phyloP scores from a whole-genome alignment of 345 rosid genomes.

The Gossypioides kirkii region DNA sequence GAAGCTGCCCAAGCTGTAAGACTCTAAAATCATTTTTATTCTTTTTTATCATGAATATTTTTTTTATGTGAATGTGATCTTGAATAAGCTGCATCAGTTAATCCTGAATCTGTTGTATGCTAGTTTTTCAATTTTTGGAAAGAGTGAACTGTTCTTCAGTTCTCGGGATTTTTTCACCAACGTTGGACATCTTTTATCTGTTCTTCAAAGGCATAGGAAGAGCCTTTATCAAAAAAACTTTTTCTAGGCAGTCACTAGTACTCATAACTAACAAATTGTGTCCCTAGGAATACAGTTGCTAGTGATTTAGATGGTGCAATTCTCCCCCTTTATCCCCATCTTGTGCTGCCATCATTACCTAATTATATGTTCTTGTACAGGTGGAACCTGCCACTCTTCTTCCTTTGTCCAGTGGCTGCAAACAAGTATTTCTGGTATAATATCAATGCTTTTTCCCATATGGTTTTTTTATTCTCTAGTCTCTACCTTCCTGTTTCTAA shows the following conservation, averaged over 20 bases:
- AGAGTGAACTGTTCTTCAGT: slow-evolving; percentile 2
- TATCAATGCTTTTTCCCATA: background rate
- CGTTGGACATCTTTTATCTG: background rate
- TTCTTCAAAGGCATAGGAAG: background rate
- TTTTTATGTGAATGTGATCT: background rate
- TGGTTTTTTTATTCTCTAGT: background rate
- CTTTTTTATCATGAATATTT: background rate
- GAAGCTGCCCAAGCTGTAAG: slow-evolving; percentile 99
- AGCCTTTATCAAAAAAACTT: background rate
- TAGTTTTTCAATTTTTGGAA: background rate
- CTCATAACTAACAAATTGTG: background rate
- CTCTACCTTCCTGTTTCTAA: background rate
- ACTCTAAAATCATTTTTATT: slow-evolving; percentile 5
- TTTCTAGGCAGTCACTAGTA: background rate
- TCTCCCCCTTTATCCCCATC: background rate
- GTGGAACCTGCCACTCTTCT: slow-evolving; percentile 97
- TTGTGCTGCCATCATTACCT: background rate
- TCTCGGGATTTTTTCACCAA: background rate
- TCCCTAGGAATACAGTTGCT: slow-evolving; percentile 1
- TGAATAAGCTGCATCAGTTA: background rate
- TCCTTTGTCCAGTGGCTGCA: slow-evolving; percentile 89
- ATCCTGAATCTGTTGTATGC: background rate
- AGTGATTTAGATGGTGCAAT: background rate
- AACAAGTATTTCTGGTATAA: slow-evolving; percentile 93
- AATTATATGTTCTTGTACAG: slow-evolving; percentile 33